Base-by-base conservation (phyloP, 106 monocot species). In the Iris macrosiphon region DNA sequence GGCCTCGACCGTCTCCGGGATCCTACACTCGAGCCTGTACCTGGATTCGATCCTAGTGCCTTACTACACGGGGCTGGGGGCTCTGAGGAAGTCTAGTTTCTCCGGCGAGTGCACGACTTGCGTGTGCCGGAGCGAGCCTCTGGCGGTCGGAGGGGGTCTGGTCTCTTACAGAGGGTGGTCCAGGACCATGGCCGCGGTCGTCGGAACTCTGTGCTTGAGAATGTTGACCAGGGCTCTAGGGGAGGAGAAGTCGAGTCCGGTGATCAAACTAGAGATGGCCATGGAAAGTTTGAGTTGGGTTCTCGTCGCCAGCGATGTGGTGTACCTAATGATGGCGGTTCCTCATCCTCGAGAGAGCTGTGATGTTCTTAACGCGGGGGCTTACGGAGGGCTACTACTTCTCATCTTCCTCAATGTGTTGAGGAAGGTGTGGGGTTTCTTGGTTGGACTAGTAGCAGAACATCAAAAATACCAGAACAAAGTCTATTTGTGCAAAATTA, bases 11-110 rank as follows among this genome's bases (percentile, higher is more conserved):
- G 70, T 78, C n/a, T 93, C 93, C 0, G 93, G 88, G 11, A 81
- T 93, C 51, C 59, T 93, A 21, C 93, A 88, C 31, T 83, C 93
- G 5, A 75, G 83, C 31, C 31, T 84, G 18, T 75, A 84, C 33
- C 40, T 88, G 47, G 88, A 93, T 57, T 50, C 72, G 2, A 47
- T 93, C 18, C 49, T 88, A 40, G 40, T 93, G 41, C 93, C 93
- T 40, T 88, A 80, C 57, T 88, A 93, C 75, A 93, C 93, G 0
- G 93, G 93, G 16, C 43, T 93, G 40, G 93, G 84, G 7, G 83
- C 84, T 14, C 31, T 93, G 13, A 47, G 23, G 3, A 43, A 21
- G 18, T 93, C 93, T 4, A 54, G 25, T 2, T 69, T 81, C 21
- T 84, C 87, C 4, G 84, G 88, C 6, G 87, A 74, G 60, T 93